phyloP scores from a whole-genome alignment of 257 asterid species.

The Nicotiana tabacum region DNA sequence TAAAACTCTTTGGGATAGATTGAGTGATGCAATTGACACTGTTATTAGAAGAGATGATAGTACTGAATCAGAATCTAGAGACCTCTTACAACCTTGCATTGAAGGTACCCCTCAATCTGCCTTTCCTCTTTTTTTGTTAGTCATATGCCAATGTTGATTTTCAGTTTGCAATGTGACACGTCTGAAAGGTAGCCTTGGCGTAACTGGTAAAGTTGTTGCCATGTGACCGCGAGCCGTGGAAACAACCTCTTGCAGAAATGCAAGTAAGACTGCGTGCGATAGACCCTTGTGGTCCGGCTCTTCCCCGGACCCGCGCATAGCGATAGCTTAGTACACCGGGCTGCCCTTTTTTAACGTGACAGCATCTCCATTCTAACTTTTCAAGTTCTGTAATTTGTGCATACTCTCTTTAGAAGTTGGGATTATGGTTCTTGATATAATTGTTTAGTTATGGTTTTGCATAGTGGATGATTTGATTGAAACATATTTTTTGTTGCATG shows the following conservation, averaged over 20 bases:
- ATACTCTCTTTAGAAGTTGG: too few species aligned
- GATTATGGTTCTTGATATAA: background rate
- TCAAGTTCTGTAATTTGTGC: background rate
- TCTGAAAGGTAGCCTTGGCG: too few species aligned
- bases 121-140: background rate
- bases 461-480: background rate
- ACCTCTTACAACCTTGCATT: conserved; percentile 78
- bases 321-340: too few species aligned
- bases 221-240: too few species aligned
- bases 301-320: too few species aligned
- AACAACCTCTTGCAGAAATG: too few species aligned
- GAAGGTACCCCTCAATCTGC: conserved; percentile 50
- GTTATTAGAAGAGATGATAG: conserved; percentile 74
- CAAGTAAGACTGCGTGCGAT: too few species aligned
- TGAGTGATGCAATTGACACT: conserved; percentile 72
- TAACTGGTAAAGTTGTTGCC: too few species aligned
- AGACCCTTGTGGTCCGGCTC: too few species aligned
- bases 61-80: conserved; percentile 58
- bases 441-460: background rate
- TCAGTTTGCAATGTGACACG: background rate
- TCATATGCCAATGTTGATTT: background rate
- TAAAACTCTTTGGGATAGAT: conserved; percentile 72
- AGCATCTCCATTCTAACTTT: background rate
- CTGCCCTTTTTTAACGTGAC: background rate
- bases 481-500: background rate